Evolutionary conservation across 495 filamentous ascomycete species (phyloP).

Genomic region (Talaromyces wortmannii): DNA sequence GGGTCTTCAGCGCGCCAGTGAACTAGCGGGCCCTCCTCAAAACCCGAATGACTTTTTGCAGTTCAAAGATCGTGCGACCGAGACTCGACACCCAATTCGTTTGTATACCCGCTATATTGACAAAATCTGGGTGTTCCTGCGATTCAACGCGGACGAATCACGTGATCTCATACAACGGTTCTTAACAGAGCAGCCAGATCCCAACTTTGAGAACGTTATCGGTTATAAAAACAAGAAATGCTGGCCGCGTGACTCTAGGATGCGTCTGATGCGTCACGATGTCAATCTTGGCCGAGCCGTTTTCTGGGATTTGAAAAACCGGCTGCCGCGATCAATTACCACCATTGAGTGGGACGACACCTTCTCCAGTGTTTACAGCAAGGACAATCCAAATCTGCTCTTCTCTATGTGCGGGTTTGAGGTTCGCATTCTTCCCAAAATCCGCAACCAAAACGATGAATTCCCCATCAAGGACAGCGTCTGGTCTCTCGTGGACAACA

Average conservation of each 20-base stretch:
- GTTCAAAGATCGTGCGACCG: conserved; percentile 85
- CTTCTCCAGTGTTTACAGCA: conserved; percentile 97
- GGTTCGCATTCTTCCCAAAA: conserved; percentile 95
- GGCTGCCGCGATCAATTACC: conserved; percentile 86
- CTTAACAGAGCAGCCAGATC: conserved; percentile 96
- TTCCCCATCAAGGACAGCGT: conserved; percentile 97
- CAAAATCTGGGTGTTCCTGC: conserved; percentile 96
- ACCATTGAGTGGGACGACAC: conserved; percentile 99
- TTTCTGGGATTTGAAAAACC: conserved; percentile 99
- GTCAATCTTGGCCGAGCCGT: conserved; percentile 97
- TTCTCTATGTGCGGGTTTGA: conserved; percentile 99
- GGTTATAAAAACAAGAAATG: conserved; percentile 99
- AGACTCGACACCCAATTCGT: conserved; percentile 89
- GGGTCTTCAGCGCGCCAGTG: conserved; percentile 87
- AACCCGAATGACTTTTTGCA: conserved; percentile 98
- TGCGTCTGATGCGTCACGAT: conserved; percentile 98
- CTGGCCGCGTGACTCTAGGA: conserved; percentile 95
- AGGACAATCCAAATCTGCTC: conserved; percentile 94
- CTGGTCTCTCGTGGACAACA: conserved; percentile 95
- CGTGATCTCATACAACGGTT: conserved; percentile 96
- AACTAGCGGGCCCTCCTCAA: conserved; percentile 95
- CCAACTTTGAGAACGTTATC: conserved; percentile 99
- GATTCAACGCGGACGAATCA: conserved; percentile 90
- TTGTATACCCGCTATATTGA: conserved; percentile 98
- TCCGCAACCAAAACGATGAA: conserved; percentile 88